A percentile compares a stretch with the other conserved stretches of the same genome.
These are phyloP conservation scores for Tolypocladium capitatum DNA, from an alignment of 2,329 filamentous ascomycete genomes.

Conservation along the genomic window DNA sequence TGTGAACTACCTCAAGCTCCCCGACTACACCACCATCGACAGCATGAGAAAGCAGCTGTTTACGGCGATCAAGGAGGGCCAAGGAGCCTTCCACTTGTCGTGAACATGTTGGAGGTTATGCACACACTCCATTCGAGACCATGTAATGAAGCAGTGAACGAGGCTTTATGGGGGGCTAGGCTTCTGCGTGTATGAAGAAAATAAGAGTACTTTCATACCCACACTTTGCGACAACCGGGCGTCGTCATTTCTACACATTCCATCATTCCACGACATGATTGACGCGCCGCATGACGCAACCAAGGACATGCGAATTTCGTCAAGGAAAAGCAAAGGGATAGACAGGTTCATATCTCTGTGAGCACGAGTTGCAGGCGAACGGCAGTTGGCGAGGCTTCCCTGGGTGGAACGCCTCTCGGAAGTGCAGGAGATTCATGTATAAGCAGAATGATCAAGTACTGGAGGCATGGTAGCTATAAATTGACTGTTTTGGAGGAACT, in stretches of 20 bases:
- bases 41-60: slow-evolving; percentile 66
- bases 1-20: slow-evolving; percentile 96
- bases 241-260: slow-evolving; percentile 1
- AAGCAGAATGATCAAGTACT: neutral
- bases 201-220: slow-evolving; percentile 1
- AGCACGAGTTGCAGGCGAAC: neutral
- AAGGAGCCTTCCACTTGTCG: slow-evolving; percentile 94
- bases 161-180: neutral
- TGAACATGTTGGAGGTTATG: slow-evolving; percentile 20
- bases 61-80: slow-evolving; percentile 84
- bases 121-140: neutral
- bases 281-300: slow-evolving; percentile 12
- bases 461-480: neutral
- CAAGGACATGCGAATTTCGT: slow-evolving; percentile 3
- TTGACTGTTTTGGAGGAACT: neutral
- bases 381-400: neutral
- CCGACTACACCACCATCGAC: slow-evolving; percentile 74
- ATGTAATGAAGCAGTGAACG: neutral
- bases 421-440: neutral
- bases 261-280: slow-evolving; percentile 6
- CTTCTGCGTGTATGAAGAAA: neutral
- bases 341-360: slow-evolving; percentile 5
- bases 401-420: neutral
- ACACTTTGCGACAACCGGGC: neutral
- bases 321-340: slow-evolving; percentile 12